Evolutionary conservation across 805 yeast genomes (phyloP).

Genomic region (Cyberlindnera americana): DNA sequence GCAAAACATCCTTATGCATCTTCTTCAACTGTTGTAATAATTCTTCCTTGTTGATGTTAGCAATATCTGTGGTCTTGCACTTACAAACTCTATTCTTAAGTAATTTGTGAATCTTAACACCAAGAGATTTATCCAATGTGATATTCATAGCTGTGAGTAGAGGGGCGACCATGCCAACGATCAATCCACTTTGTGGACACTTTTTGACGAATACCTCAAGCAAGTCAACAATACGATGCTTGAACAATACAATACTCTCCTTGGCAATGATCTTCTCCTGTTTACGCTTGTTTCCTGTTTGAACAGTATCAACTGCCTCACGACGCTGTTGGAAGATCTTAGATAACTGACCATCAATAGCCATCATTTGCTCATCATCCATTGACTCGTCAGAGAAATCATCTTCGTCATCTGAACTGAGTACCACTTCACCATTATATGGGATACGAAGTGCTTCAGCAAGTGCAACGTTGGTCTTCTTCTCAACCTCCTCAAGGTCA

Average conservation of each 20-base stretch:
- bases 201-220: slow-evolving; percentile 56
- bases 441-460: slow-evolving; percentile 73
- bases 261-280: slow-evolving; percentile 74
- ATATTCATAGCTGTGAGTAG: slow-evolving; percentile 56
- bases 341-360: slow-evolving; percentile 79
- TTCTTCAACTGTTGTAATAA: slow-evolving; percentile 31
- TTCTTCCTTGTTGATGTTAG: slow-evolving; percentile 19
- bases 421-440: slow-evolving; percentile 38
- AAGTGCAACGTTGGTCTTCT: slow-evolving; percentile 56
- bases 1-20: slow-evolving; percentile 41
- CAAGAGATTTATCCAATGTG: slow-evolving; percentile 68
- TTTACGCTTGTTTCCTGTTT: slow-evolving; percentile 66
- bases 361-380: slow-evolving; percentile 98
- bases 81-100: slow-evolving; percentile 60
- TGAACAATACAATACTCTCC: slow-evolving; percentile 74
- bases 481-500: slow-evolving; percentile 42
- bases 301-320: slow-evolving; percentile 51
- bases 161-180: slow-evolving; percentile 48
- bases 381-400: slow-evolving; percentile 73
- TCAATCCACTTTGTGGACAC: slow-evolving; percentile 29
- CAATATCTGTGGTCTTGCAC: slow-evolving; percentile 29
- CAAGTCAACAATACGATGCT: slow-evolving; percentile 73
- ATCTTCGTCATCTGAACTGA: slow-evolving; percentile 43
- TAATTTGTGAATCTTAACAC: slow-evolving; percentile 71
- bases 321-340: slow-evolving; percentile 81